Conservation (phyloP, 805 yeast genomes). For the Grigorovia humatica region DNA sequence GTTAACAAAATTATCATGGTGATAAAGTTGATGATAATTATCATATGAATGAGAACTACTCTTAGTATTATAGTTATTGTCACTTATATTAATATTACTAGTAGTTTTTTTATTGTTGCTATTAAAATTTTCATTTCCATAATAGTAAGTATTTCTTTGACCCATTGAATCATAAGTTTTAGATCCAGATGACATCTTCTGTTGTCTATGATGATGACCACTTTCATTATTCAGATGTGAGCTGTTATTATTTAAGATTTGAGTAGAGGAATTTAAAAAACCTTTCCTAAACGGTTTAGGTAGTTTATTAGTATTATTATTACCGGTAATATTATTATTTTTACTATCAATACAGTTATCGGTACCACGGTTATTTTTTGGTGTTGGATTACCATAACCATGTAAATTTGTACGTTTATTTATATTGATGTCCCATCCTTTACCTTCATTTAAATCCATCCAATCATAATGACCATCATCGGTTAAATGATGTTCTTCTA, state of each 20-base stretch:
- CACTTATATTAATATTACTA: neutral
- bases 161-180: slow-evolving; percentile 24
- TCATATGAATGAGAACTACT: neutral
- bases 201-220: neutral
- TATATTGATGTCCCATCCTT: slow-evolving; percentile 70
- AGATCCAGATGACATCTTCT: neutral
- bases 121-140: slow-evolving; percentile 1
- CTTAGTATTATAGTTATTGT: neutral
- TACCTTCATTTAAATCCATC: slow-evolving; percentile 70
- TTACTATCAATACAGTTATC: slow-evolving; percentile 6
- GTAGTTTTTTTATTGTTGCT: neutral
- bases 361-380: slow-evolving; percentile 25
- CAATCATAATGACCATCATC: slow-evolving; percentile 70
- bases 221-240: neutral
- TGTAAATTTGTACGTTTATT: slow-evolving; percentile 73
- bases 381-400: slow-evolving; percentile 70
- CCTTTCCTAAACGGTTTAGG: neutral
- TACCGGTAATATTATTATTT: slow-evolving; percentile 7
- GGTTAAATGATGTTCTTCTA: slow-evolving; percentile 45
- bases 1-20: neutral
- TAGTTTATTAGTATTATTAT: neutral
- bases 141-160: slow-evolving; percentile 5
- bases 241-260: neutral
- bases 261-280: neutral
- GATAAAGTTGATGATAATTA: neutral